Percentiles rank a stretch among this genome's conserved stretches.
Conservation (phyloP, 139 green algal species). For the Auxenochlorella pyrenoidosa region DNA sequence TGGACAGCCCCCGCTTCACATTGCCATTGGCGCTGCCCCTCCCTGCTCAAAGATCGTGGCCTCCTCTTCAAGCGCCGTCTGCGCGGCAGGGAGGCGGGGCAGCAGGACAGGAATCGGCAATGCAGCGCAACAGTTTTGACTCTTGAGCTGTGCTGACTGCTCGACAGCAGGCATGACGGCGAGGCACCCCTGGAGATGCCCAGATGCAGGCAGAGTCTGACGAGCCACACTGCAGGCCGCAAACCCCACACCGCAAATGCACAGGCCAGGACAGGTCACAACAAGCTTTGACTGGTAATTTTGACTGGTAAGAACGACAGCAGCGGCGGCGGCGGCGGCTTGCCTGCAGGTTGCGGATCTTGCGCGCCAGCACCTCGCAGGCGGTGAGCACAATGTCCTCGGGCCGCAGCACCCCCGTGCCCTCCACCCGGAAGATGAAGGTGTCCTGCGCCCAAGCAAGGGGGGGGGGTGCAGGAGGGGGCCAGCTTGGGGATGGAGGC, state of each 20-base stretch:
- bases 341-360: slow-evolving; percentile 63
- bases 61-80: slow-evolving; percentile 3
- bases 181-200: not conserved
- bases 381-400: slow-evolving; percentile 76
- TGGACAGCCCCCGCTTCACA: not conserved
- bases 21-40: not conserved
- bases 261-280: too few relatives aligned
- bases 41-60: not conserved
- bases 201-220: too few relatives aligned
- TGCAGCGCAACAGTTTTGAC: not conserved
- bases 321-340: not conserved
- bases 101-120: not conserved
- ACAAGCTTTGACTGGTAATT: too few relatives aligned
- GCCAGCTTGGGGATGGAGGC: too few relatives aligned
- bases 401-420: slow-evolving; percentile 76
- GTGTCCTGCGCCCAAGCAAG: slow-evolving; percentile 65
- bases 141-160: not conserved
- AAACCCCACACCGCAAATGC: not conserved
- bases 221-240: too few relatives aligned
- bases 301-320: too few relatives aligned
- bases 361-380: slow-evolving; percentile 75
- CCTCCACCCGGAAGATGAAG: slow-evolving; percentile 95
- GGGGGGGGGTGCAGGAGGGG: too few relatives aligned
- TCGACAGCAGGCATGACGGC: not conserved
- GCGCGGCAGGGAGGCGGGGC: not conserved